phyloP scores from a whole-genome alignment of 148 eudicot genomes.

The Chenopodium berlandieri region DNA sequence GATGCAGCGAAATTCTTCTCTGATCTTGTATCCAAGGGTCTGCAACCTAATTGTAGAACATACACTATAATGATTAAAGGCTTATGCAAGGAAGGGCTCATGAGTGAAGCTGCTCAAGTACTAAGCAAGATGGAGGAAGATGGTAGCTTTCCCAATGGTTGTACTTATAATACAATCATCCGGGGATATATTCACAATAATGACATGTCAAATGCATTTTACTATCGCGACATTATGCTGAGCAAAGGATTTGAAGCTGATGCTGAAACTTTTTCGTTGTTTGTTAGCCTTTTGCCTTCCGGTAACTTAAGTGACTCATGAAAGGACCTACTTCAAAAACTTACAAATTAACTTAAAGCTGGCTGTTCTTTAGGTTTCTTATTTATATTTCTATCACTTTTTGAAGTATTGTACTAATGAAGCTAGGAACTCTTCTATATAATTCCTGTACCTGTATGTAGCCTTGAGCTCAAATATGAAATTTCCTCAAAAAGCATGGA shows the following conservation, averaged over 20 bases:
- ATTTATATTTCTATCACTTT: too few species aligned
- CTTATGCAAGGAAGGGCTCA: conserved; percentile 12
- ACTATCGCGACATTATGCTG: conserved; percentile 9
- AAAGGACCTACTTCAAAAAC: not conserved
- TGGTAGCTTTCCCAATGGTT: not conserved
- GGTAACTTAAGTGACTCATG: not conserved
- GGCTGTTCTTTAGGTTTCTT: too few species aligned
- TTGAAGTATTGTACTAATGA: too few species aligned
- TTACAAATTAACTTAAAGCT: not conserved
- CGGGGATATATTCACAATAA: not conserved
- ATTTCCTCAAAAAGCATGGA: too few species aligned
- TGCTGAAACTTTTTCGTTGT: not conserved
- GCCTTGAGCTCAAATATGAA: too few species aligned
- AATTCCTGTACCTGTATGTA: too few species aligned
- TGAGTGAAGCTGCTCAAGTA: not conserved
- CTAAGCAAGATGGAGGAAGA: not conserved
- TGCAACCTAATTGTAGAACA: not conserved
- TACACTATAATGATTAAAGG: conserved; percentile 14
- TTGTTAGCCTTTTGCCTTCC: not conserved
- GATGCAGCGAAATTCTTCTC: conserved; percentile 8
- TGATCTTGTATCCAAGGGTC: conserved; percentile 2
- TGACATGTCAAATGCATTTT: conserved; percentile 4
- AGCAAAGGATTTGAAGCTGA: conserved; percentile 14
- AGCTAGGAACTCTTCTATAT: too few species aligned
- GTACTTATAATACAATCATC: conserved; percentile 11